Conservation (phyloP, 768 basidiomycete species). For the Imleria badia region DNA sequence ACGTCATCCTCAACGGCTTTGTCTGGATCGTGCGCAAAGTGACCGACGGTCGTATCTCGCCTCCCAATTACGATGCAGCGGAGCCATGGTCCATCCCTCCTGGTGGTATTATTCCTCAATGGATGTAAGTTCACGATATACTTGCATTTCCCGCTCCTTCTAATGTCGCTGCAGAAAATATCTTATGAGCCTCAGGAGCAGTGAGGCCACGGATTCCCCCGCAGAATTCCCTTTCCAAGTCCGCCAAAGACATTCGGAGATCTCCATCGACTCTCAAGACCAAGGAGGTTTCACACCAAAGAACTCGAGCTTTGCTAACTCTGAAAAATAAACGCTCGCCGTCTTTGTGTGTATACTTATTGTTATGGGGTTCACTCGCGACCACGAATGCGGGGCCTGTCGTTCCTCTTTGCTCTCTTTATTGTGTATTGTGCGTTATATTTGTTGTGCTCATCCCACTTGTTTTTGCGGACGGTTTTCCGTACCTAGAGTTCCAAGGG, state of each 20-base stretch:
- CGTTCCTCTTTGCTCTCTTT: constrained; percentile 20
- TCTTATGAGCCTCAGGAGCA: constrained; percentile 17
- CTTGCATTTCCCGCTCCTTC: not conserved
- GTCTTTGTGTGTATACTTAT: constrained; percentile 3
- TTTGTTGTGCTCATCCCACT: not conserved
- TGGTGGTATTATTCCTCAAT: constrained; percentile 63
- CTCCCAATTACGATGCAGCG: constrained; percentile 59
- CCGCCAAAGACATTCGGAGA: constrained; percentile 31
- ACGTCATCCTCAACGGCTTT: constrained; percentile 70
- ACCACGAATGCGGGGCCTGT: constrained; percentile 16
- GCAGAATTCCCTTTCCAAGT: constrained; percentile 33
- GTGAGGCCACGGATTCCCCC: not conserved
- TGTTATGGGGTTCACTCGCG: constrained; percentile 8
- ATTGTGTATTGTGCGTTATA: constrained; percentile 29
- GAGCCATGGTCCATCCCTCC: constrained; percentile 75
- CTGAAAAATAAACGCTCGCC: constrained; percentile 24
- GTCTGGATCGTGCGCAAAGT: constrained; percentile 56
- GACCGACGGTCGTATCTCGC: constrained; percentile 58
- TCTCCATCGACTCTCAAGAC: constrained; percentile 34
- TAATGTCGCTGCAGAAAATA: constrained; percentile 23
- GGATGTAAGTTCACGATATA: constrained; percentile 52
- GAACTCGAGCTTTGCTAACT: constrained; percentile 26
- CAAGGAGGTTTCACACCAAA: constrained; percentile 24
- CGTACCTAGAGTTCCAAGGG: constrained; percentile 10
- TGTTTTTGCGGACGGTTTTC: not conserved